A percentile compares a stretch with the other conserved stretches of the same genome.
phyloP scores from a whole-genome alignment of 345 rosid species.

The Sonneratia caseolaris region DNA sequence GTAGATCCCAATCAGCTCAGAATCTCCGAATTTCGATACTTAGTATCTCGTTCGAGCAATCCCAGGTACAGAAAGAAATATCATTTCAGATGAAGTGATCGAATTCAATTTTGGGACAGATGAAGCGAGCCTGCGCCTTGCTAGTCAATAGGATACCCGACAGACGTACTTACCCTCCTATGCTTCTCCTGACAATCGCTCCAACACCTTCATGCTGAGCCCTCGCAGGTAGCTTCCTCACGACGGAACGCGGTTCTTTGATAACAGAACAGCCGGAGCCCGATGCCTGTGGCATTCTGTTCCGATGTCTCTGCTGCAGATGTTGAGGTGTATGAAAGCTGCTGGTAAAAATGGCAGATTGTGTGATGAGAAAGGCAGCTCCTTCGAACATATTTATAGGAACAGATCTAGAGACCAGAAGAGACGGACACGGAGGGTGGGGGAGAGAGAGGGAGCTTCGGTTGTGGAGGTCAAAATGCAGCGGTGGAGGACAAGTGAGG shows the following conservation, averaged over 20 bases:
- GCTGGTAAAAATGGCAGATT: neutral
- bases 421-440: neutral
- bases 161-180: constrained; percentile 47
- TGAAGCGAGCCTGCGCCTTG: no score
- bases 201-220: constrained; percentile 88
- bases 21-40: neutral
- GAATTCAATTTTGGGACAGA: neutral
- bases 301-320: neutral
- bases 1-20: constrained; percentile 7
- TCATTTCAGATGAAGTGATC: neutral
- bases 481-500: constrained; percentile 28
- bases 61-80: neutral
- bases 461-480: constrained; percentile 29
- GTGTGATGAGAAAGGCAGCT: neutral
- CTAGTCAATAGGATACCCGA: no score
- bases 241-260: constrained; percentile 40
- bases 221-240: constrained; percentile 68
- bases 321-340: neutral
- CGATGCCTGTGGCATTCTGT: neutral
- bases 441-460: no score
- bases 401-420: neutral
- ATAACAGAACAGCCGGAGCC: neutral
- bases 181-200: constrained; percentile 87
- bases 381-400: neutral
- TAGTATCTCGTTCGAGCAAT: neutral